Evolutionary conservation across 768 basidiomycete species (phyloP), one percentile per base, ranked within the genome.

Genomic region (Tubosaeta brunneosetosa): DNA sequence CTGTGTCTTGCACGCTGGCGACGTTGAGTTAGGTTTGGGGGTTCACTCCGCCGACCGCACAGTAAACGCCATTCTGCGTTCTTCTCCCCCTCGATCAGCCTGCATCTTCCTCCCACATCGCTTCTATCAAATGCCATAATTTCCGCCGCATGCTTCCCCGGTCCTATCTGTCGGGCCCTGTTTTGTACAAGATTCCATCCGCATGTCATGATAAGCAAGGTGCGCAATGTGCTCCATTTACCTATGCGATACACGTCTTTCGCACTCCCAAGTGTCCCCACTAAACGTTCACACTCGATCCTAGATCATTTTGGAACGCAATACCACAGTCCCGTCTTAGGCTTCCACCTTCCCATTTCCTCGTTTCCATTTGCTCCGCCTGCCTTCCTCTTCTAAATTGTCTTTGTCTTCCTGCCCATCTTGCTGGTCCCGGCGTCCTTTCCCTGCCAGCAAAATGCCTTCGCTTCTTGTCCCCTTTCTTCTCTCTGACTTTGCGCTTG

Each of bases 31-130:
- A 38, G n/a, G 47, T 41, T 44, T 26, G n/a, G 31, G 34, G n/a
- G 25, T 29, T 13, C 40, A 27, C 49, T 50, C 51, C 50, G 37
- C 63, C 38, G 50, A 46, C 37, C 43, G 51, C 27, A 37, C n/a
- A 8, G 44, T 47, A 53, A 50, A 45, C 55, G 51, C 49, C 47
- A 11, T 47, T 38, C 44, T 45, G 42, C 51, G 29, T 47, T 34
- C 37, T 52, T 51, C 49, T 46, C 33, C 42, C 50, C 42, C 37
- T 61, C 52, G 52, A 58, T 61, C 59, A 53, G 36, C 26, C 9
- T 45, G 38, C 51, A 37, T 25, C 60, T 66, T 69, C 66, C 52
- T 57, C 50, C 60, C 66, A 56, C 57, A 49, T 38, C 8, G 44
- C 65, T 55, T 55, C 56, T 14, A 53, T 57, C 40, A 43, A 44